Conservation (phyloP, 192 early-diverging fungal species). For the Backusella morwellensis region DNA sequence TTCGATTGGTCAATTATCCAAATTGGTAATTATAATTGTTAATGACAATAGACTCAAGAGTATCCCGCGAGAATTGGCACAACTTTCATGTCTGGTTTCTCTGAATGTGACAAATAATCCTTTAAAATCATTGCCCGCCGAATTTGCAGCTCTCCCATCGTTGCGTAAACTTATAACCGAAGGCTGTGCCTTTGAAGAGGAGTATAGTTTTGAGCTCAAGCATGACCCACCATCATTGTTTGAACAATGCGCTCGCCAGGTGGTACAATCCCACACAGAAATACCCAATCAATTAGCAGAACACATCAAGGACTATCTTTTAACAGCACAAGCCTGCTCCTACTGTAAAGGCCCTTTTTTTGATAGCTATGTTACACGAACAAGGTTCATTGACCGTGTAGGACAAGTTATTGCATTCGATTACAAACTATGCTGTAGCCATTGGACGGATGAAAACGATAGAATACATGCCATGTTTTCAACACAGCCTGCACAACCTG, state of each 20-base stretch:
- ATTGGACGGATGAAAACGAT: slow-evolving; percentile 73
- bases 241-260: slow-evolving; percentile 72
- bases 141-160: slow-evolving; percentile 63
- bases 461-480: slow-evolving; percentile 59
- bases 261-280: slow-evolving; percentile 63
- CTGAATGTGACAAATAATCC: slow-evolving; percentile 70
- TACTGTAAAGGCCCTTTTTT: slow-evolving; percentile 82
- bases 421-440: slow-evolving; percentile 68
- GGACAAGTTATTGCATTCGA: slow-evolving; percentile 53
- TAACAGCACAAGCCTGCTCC: slow-evolving; percentile 57
- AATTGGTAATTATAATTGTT: slow-evolving; percentile 62
- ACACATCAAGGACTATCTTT: slow-evolving; percentile 67
- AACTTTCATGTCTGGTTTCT: slow-evolving; percentile 58
- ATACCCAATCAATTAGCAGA: slow-evolving; percentile 48
- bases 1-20: slow-evolving; percentile 57
- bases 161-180: slow-evolving; percentile 57
- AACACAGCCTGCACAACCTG: background rate
- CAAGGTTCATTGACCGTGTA: slow-evolving; percentile 57
- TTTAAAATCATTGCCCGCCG: slow-evolving; percentile 64
- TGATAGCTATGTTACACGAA: slow-evolving; percentile 55
- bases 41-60: slow-evolving; percentile 46
- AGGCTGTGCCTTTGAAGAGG: slow-evolving; percentile 47
- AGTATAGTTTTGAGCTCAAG: slow-evolving; percentile 40
- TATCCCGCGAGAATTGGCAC: slow-evolving; percentile 33
- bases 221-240: slow-evolving; percentile 61